These are phyloP conservation scores for Eucommia ulmoides DNA, from an alignment of 257 asterid species.

Conservation along the genomic window DNA sequence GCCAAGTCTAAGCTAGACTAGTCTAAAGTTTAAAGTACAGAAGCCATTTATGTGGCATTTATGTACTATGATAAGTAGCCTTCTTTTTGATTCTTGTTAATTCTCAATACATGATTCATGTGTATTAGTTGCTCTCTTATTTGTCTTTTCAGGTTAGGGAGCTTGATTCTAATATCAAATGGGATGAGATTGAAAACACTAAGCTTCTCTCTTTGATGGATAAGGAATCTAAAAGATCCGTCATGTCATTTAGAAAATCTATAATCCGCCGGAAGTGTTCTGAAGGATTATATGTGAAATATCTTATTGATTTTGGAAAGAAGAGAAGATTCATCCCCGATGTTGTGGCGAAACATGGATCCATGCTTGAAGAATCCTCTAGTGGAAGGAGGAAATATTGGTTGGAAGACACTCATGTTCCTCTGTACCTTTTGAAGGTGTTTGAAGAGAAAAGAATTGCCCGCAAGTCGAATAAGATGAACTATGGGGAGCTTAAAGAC, in stretches of 20 bases:
- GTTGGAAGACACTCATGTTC: constrained; percentile 83
- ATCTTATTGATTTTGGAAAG: constrained; percentile 94
- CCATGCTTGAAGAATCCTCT: constrained; percentile 48
- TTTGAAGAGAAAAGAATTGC: constrained; percentile 78
- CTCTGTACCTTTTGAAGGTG: constrained; percentile 70
- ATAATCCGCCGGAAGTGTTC: constrained; percentile 63
- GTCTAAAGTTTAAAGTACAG: background rate
- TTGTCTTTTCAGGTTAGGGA: constrained; percentile 83
- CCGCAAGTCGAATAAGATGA: constrained; percentile 52
- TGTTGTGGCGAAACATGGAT: constrained; percentile 57
- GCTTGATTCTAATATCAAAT: constrained; percentile 70
- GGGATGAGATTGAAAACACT: constrained; percentile 70
- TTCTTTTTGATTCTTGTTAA: constrained; percentile 11
- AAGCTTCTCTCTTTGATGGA: constrained; percentile 33
- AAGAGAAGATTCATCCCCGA: constrained; percentile 88
- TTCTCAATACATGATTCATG: too few relatives aligned
- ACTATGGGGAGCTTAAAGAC: constrained; percentile 29
- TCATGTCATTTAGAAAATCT: constrained; percentile 66
- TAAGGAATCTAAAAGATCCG: constrained; percentile 47
- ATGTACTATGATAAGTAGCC: background rate
- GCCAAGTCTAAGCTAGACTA: background rate
- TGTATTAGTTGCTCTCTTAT: too few relatives aligned
- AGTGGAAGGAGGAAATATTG: constrained; percentile 69
- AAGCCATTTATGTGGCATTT: background rate
- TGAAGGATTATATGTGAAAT: constrained; percentile 45